Evolutionary conservation across 768 basidiomycete genomes (phyloP).

Genomic region (Cantharellus anzutake): DNA sequence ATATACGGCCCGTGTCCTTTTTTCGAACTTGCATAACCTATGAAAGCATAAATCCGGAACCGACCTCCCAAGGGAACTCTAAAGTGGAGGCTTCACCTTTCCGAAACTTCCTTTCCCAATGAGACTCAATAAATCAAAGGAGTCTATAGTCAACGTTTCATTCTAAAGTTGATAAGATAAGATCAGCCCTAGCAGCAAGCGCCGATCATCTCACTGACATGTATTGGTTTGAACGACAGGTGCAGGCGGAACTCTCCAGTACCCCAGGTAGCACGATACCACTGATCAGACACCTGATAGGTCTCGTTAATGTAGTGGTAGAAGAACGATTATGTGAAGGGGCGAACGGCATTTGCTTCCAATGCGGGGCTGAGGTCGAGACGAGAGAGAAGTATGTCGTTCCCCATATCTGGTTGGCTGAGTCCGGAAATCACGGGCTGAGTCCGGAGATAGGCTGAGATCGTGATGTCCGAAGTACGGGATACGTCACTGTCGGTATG

Average conservation of each 20-base stretch:
- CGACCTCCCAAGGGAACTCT: not conserved
- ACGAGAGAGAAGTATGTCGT: conserved; percentile 86
- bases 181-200: not conserved
- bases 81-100: conserved; percentile 35
- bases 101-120: conserved; percentile 97
- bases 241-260: conserved; percentile 89
- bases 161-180: conserved; percentile 14
- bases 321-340: not conserved
- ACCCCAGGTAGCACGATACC: conserved; percentile 70
- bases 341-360: conserved; percentile 43
- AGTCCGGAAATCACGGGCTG: conserved; percentile 48
- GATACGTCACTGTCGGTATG: conserved; percentile 62
- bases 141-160: conserved; percentile 82
- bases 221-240: conserved; percentile 78
- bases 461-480: conserved; percentile 76
- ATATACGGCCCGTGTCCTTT: conserved; percentile 94
- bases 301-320: too few relatives aligned
- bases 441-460: conserved; percentile 83
- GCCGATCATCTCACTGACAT: conserved; percentile 19
- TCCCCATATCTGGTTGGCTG: conserved; percentile 72
- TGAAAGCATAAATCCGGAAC: not conserved
- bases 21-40: conserved; percentile 92
- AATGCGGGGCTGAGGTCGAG: conserved; percentile 74
- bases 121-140: conserved; percentile 91
- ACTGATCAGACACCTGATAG: conserved; percentile 51